Base-by-base conservation (phyloP, 2,329 filamentous ascomycete species). In the Arthrobotrys pseudoclavata region DNA sequence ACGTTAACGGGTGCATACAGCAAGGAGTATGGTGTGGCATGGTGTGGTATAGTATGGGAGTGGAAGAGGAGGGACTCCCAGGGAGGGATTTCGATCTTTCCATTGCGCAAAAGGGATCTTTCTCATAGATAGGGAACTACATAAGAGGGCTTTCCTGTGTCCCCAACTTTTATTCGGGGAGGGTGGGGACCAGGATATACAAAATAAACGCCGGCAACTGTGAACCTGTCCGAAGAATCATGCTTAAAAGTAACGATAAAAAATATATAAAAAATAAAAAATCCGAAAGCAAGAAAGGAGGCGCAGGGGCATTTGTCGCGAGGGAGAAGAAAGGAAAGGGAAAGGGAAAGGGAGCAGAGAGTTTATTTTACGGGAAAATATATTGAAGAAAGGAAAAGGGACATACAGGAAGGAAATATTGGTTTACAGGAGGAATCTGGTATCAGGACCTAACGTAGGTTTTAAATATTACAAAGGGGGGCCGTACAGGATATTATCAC, bases 181-280 rank as follows among this genome's bases (percentile, higher is more conserved):
- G 4, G 24, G 50, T 24, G 18, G 10, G 55, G 72, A 76, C 72
- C 61, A 70, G 72, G 72, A 67, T 70, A 60, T 76, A 76, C 72
- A 76, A 70, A 75, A 69, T 55, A 26, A 76, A 76, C 72, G 64
- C 64, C 72, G 66, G 45, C 50, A 63, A 57, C 72, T 66, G 72
- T 76, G 66, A 68, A 76, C 72, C 66, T 76, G 69, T 70, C 72
- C 72, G 66, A 69, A 45, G 64, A 76, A 70, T 76, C 60, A 76
- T 76, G 72, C 72, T 67, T n/a, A 18, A 37, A 3, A n/a, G 37
- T 3, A 40, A 60, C 31, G 31, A 76, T 26, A 29, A 67, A 76
- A 50, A 45, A 55, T 9, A n/a, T n/a, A n/a, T n/a, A n/a, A n/a
- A n/a, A n/a, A n/a, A 50, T 45, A 22, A 52, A 45, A 63, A 61